Evolutionary conservation across 1,284 basidiomycete genomes (phyloP).

Genomic region (Athelia sp.): DNA sequence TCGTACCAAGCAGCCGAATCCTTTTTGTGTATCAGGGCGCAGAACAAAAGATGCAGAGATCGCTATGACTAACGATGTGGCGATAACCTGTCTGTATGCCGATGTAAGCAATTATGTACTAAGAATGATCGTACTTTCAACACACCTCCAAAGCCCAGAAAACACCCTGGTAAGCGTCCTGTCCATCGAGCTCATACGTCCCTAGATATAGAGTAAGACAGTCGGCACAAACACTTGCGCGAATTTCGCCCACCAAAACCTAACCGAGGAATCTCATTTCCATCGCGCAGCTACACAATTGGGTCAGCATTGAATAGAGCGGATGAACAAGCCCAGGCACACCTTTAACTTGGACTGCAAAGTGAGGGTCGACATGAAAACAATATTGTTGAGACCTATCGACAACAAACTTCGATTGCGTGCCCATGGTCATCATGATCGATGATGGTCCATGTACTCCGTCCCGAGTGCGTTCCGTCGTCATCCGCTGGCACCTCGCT

Average conservation of each 20-base stretch:
- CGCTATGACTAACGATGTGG: conserved; percentile 48
- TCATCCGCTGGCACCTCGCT: too few relatives aligned
- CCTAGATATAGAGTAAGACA: conserved; percentile 26
- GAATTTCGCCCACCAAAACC: conserved; percentile 48
- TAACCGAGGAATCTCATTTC: conserved; percentile 56
- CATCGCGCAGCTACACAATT: conserved; percentile 48
- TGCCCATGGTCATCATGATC: too few relatives aligned
- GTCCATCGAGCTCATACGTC: conserved; percentile 63
- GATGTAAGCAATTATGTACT: conserved; percentile 1
- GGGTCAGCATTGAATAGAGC: background rate
- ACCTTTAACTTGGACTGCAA: background rate
- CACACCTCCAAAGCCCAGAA: conserved; percentile 58
- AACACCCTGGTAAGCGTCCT: conserved; percentile 52
- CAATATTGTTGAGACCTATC: too few relatives aligned
- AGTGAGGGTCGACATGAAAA: background rate
- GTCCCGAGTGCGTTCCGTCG: too few relatives aligned
- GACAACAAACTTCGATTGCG: too few relatives aligned
- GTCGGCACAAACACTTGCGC: conserved; percentile 4
- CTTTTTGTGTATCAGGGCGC: conserved; percentile 23
- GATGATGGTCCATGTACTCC: too few relatives aligned
- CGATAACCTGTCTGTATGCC: conserved; percentile 53
- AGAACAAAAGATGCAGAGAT: conserved; percentile 3
- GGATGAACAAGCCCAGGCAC: background rate
- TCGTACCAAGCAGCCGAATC: conserved; percentile 65
- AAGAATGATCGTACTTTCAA: conserved; percentile 6